Evolutionary conservation across 805 yeast species (phyloP), one percentile per base, ranked within the genome.

Genomic region (Hanseniaspora valbyensis): DNA sequence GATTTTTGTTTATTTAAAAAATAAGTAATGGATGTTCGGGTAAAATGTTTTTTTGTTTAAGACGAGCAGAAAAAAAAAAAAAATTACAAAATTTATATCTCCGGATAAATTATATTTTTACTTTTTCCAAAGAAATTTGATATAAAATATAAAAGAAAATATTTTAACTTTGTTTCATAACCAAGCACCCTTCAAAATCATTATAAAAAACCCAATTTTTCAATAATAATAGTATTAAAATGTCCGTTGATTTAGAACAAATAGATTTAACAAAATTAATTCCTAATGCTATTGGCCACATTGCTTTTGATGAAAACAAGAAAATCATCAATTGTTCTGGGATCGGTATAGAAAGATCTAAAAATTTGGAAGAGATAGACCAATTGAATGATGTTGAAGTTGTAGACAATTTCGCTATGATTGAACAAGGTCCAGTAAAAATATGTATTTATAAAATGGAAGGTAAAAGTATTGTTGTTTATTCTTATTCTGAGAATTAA

Each of bases 291-390:
- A 54, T 59, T 10, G 68, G 68, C 2, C 58, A 62, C 24, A 43
- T 65, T 33, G 54, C 61, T 3, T 63, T 63, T 49, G 68, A 65
- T 50, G 58, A 58, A 26, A 59, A 62, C 45, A 57, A 58, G 28
- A 62, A 64, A 40, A 49, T 65, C 16, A 56, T 65, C 14, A 60
- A 61, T 41, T 58, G 57, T 2, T 57, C 62, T 3, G 68, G 67
- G 3, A 53, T 63, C 12, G 67, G 66, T 2, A 56, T 59, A 29
- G 57, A 56, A 10, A 56, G 64, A 32, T 42, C 42, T 6, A 44
- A 44, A 25, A 44, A 44, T 33, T 43, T 56, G 21, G 55, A 51
- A 21, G 66, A 64, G 36, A 57, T 64, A 22, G 53, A 51, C 4
- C 55, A 57, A 12, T 49, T 65, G 14, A 53, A 57, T 14, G 55